phyloP scores from a whole-genome alignment of 345 rosid genomes.

The Eucalyptus sp. region DNA sequence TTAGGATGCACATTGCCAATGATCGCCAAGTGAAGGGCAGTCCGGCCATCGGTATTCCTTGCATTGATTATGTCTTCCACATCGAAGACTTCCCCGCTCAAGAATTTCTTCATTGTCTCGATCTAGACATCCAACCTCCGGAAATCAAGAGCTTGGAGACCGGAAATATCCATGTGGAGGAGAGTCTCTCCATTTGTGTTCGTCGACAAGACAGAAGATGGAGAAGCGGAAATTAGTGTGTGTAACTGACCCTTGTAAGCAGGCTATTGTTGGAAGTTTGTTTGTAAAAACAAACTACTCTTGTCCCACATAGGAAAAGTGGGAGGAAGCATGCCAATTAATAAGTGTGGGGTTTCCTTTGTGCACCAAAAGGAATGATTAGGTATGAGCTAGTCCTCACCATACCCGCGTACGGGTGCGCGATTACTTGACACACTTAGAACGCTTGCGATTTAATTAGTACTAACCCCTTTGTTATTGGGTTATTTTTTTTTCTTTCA shows the following conservation, averaged over 20 bases:
- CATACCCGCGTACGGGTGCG: too few relatives aligned
- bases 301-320: too few relatives aligned
- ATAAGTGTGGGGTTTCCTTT: too few relatives aligned
- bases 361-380: too few relatives aligned
- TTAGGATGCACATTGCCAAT: conserved; percentile 48
- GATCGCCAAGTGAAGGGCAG: conserved; percentile 77
- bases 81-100: conserved; percentile 10
- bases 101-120: conserved; percentile 46
- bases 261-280: too few relatives aligned
- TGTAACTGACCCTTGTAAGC: conserved; percentile 62
- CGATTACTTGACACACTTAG: too few relatives aligned
- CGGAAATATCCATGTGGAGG: conserved; percentile 67
- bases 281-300: too few relatives aligned
- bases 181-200: conserved; percentile 69
- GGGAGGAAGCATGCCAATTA: too few relatives aligned
- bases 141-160: conserved; percentile 63
- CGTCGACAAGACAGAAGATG: conserved; percentile 26
- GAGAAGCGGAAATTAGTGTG: conserved; percentile 38
- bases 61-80: conserved; percentile 35
- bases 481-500: too few relatives aligned
- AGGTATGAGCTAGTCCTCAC: too few relatives aligned
- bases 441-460: too few relatives aligned
- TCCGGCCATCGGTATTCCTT: conserved; percentile 50
- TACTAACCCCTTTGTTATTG: too few relatives aligned
- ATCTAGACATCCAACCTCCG: conserved; percentile 58